Evolutionary conservation across 2,329 filamentous ascomycete genomes (phyloP), one percentile per base, ranked within the genome.

Genomic region (Trichoderma sp.): DNA sequence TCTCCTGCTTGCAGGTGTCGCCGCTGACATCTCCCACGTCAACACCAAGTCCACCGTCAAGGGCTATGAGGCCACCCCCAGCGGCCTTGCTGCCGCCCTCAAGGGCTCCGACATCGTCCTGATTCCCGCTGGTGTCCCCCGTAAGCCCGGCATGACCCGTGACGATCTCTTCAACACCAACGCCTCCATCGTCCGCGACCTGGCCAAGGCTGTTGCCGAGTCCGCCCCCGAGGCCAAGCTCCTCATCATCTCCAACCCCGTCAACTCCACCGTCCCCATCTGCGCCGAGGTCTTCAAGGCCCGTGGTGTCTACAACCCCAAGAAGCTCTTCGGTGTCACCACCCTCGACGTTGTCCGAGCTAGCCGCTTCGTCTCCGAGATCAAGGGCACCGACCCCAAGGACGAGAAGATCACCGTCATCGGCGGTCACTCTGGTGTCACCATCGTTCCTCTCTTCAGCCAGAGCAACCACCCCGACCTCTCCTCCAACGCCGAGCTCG

Each of bases 131-230:
- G 96, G 96, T 88, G 95, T 99, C 77, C 96, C 96, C 82, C 94
- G 96, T 87, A 98, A 98, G 91, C 96, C 96, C 83, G 96, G 96
- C 86, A 99, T 99, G 96, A 97, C 93, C 86, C 95, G 96, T 88
- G 96, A 99, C 86, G 95, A 99, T 84, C 92, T 99, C 76, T 99
- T 99, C 94, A 98, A 98, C 91, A 99, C 95, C 89, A 99, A 99
- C 85, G 96, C 96, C 84, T 97, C 94, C 83, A 99, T 99, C 84
- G 96, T 99, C 83, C 95, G 95, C 81, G 96, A 98, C 85, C 91
- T 99, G 76, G 95, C 95, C 86, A 97, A 97, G 90, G 95, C 94
- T 79, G 91, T 90, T 81, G 96, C 96, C 80, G 91, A 97, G 80
- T 89, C 93, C 78, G 89, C 92, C 81, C 96, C 96, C 80, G 88